Evolutionary conservation across 192 early-diverging fungal species (phyloP).

Genomic region (Phycomyces blakesleeanus): DNA sequence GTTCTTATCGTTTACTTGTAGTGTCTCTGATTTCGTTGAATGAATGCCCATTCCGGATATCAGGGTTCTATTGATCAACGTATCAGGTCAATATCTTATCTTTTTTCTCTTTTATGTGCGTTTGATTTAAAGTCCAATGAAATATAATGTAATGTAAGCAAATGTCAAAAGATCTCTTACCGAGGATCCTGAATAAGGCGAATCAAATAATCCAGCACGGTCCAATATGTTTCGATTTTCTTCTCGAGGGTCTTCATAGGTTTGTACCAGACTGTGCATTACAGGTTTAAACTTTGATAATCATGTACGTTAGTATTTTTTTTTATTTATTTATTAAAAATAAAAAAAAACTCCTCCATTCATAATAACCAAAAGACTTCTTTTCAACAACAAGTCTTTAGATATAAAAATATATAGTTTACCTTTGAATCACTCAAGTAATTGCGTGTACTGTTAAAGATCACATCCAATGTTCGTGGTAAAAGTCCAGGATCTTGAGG

Average conservation of each 20-base stretch:
- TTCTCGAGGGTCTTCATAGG: slow-evolving; percentile 22
- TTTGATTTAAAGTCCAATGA: not conserved
- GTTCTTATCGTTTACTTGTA: not conserved
- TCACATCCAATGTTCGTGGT: slow-evolving; percentile 52
- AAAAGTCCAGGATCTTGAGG: slow-evolving; percentile 48
- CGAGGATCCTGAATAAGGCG: not conserved
- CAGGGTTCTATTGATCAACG: not conserved
- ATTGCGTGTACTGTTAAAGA: slow-evolving; percentile 49
- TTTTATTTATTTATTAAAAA: too few relatives aligned
- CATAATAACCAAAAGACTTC: too few relatives aligned
- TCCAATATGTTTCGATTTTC: slow-evolving; percentile 21
- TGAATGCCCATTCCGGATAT: not conserved
- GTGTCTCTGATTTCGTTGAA: not conserved
- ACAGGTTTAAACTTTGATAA: slow-evolving; percentile 34
- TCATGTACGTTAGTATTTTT: too few relatives aligned
- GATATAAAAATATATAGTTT: too few relatives aligned
- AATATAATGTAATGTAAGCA: too few relatives aligned
- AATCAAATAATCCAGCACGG: not conserved
- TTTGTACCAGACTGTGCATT: slow-evolving; percentile 35
- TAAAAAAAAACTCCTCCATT: too few relatives aligned
- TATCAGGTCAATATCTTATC: not conserved
- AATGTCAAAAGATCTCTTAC: not conserved
- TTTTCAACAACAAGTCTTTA: too few relatives aligned
- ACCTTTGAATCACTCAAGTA: slow-evolving; percentile 28
- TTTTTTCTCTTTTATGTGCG: not conserved